Conservation (phyloP, 768 basidiomycete species). For the Russula lepida region DNA sequence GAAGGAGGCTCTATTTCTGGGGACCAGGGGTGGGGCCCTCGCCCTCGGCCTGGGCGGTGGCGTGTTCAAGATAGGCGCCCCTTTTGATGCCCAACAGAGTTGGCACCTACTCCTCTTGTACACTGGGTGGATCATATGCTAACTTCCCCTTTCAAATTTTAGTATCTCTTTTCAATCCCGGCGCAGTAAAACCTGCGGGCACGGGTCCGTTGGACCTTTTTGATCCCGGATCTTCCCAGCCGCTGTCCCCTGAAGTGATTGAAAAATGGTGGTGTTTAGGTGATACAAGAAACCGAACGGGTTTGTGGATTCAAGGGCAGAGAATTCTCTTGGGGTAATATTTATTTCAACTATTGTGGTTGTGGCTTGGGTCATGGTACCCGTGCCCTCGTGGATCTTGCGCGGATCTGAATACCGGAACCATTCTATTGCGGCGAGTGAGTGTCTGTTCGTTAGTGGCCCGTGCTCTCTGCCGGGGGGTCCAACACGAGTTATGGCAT, state of each 20-base stretch:
- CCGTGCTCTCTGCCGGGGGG: background rate
- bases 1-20: constrained; percentile 75
- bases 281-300: constrained; percentile 52
- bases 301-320: constrained; percentile 71
- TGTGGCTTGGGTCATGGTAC: background rate
- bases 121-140: background rate
- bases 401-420: background rate
- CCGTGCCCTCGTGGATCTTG: background rate
- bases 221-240: constrained; percentile 27
- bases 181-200: constrained; percentile 30
- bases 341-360: background rate
- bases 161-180: constrained; percentile 18
- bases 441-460: background rate
- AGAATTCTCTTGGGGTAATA: constrained; percentile 6
- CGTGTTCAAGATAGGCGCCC: constrained; percentile 49
- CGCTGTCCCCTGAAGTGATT: constrained; percentile 44
- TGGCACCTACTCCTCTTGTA: constrained; percentile 25
- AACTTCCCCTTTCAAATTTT: background rate
- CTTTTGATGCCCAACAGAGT: constrained; percentile 76
- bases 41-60: constrained; percentile 50
- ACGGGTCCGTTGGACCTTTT: constrained; percentile 68
- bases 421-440: background rate
- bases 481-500: background rate
- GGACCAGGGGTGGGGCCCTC: constrained; percentile 68
- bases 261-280: constrained; percentile 93